These are phyloP conservation scores for Melastoma malabathricum DNA, from an alignment of 345 rosid species.

Conservation along the genomic window DNA sequence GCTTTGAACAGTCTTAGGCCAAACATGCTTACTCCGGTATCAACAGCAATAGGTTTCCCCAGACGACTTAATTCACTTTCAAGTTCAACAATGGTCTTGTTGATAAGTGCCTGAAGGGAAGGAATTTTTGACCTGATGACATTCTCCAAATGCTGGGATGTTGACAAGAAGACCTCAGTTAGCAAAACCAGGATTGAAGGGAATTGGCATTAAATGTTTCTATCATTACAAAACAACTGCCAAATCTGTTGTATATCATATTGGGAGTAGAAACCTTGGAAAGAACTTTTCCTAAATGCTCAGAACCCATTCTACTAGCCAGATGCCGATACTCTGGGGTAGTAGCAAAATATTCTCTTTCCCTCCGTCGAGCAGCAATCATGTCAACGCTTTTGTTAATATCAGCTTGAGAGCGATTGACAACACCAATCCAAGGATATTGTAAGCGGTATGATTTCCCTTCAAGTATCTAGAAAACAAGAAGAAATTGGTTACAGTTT, in stretches of 20 bases:
- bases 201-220: neutral
- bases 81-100: conserved; percentile 64
- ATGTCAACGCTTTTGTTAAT: conserved; percentile 93
- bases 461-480: conserved; percentile 59
- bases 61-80: conserved; percentile 80
- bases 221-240: neutral
- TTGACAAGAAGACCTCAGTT: conserved; percentile 7
- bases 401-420: conserved; percentile 97
- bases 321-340: conserved; percentile 66
- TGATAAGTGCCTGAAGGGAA: conserved; percentile 79
- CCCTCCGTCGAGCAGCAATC: conserved; percentile 96
- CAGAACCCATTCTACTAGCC: conserved; percentile 78
- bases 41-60: conserved; percentile 85
- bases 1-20: conserved; percentile 1
- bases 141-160: conserved; percentile 82
- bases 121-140: conserved; percentile 95
- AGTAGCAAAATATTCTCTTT: conserved; percentile 62
- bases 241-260: conserved; percentile 3
- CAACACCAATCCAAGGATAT: conserved; percentile 94
- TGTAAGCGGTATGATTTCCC: conserved; percentile 78
- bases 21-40: conserved; percentile 65
- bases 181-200: neutral
- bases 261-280: conserved; percentile 50
- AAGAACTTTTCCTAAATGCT: conserved; percentile 78
- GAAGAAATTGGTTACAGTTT: conserved; percentile 7